Conservation (phyloP, 768 basidiomycete species). For the Tylopilus plumbeoviolaceoides region DNA sequence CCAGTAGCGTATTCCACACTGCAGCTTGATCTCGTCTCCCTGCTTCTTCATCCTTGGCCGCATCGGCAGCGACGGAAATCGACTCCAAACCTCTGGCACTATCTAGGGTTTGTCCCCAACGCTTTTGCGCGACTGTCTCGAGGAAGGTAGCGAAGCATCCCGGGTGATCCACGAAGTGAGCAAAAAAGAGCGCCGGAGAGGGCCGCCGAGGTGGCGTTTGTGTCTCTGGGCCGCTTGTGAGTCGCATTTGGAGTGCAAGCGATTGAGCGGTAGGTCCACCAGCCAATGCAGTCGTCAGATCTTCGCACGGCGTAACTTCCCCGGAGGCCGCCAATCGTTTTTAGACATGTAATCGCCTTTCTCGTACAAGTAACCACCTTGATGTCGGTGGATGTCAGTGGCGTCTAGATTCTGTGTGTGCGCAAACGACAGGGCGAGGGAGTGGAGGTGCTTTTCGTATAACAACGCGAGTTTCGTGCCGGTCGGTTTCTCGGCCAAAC, state of each 20-base stretch:
- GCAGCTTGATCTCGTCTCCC: conserved; percentile 73
- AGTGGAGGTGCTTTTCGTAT: conserved; percentile 74
- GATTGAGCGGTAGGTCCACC: conserved; percentile 28
- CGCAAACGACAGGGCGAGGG: conserved; percentile 79
- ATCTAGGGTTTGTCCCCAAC: conserved; percentile 79
- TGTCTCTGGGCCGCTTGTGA: conserved; percentile 11
- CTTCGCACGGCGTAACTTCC: conserved; percentile 91
- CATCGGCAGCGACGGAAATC: conserved; percentile 7
- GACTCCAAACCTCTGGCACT: conserved; percentile 18
- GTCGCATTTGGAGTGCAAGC: conserved; percentile 4
- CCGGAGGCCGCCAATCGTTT: conserved; percentile 84
- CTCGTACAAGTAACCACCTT: conserved; percentile 86
- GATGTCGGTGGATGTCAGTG: conserved; percentile 85
- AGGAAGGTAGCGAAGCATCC: conserved; percentile 81
- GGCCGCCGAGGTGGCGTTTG: conserved; percentile 49
- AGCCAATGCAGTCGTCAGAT: conserved; percentile 11
- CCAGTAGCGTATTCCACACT: conserved; percentile 94
- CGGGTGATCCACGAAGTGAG: conserved; percentile 90
- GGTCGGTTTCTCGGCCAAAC: conserved; percentile 76
- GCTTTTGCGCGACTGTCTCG: conserved; percentile 73
- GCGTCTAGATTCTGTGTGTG: conserved; percentile 75
- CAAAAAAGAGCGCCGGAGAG: conserved; percentile 84
- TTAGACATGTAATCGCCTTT: conserved; percentile 87
- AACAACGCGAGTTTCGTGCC: conserved; percentile 82
- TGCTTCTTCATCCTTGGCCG: conserved; percentile 39